phyloP scores from a whole-genome alignment of 1,284 basidiomycete genomes.

The Termitomyces sp. region DNA sequence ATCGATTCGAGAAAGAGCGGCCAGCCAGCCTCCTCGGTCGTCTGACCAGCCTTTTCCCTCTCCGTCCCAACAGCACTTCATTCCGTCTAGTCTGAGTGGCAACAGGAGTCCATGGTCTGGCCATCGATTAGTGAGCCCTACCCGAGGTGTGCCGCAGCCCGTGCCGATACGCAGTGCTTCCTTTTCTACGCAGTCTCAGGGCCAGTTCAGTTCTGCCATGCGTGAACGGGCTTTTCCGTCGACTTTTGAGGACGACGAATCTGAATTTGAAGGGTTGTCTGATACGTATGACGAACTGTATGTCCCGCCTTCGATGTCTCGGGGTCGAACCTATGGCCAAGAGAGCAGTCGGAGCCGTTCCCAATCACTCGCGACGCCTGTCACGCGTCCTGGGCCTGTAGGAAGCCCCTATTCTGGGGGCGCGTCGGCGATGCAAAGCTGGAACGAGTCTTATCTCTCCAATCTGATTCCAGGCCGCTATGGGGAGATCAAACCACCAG shows the following conservation, averaged over 20 bases:
- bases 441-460: slow-evolving; percentile 47
- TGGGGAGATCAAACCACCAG: slow-evolving; percentile 57
- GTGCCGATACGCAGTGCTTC: slow-evolving; percentile 53
- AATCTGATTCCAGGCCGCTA: slow-evolving; percentile 54
- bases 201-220: slow-evolving; percentile 56
- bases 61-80: slow-evolving; percentile 44
- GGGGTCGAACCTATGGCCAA: slow-evolving; percentile 52
- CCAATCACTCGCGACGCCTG: slow-evolving; percentile 61
- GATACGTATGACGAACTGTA: slow-evolving; percentile 51
- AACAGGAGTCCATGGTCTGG: slow-evolving; percentile 38
- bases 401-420: slow-evolving; percentile 37
- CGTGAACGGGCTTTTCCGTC: slow-evolving; percentile 50
- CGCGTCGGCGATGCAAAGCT: slow-evolving; percentile 43
- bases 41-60: slow-evolving; percentile 44
- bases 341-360: slow-evolving; percentile 69
- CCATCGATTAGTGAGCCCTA: slow-evolving; percentile 35
- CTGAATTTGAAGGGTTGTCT: slow-evolving; percentile 54
- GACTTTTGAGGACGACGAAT: slow-evolving; percentile 59
- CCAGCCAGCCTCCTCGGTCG: slow-evolving; percentile 61
- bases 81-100: slow-evolving; percentile 45
- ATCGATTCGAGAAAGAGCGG: slow-evolving; percentile 53
- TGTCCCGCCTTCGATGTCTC: slow-evolving; percentile 35
- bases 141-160: slow-evolving; percentile 23
- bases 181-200: slow-evolving; percentile 52
- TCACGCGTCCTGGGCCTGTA: slow-evolving; percentile 49